Conservation (phyloP, 179 eudicot genomes). For the Vitellaria paradoxa region DNA sequence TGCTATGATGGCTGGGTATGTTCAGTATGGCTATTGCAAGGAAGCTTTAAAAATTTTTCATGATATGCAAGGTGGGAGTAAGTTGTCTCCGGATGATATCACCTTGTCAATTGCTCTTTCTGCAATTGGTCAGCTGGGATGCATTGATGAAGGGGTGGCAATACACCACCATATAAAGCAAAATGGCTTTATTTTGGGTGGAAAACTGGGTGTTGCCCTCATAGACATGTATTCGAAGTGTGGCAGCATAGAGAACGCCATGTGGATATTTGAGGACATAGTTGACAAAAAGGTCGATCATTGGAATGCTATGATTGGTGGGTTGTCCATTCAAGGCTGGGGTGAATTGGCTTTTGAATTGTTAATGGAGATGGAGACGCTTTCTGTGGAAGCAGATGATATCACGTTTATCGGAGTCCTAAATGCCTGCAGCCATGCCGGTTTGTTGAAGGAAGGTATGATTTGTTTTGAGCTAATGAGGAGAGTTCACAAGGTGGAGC, state of each 20-base stretch:
- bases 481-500: conserved; percentile 33
- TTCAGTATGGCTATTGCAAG: conserved; percentile 39
- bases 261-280: conserved; percentile 41
- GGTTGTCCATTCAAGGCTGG: conserved; percentile 63
- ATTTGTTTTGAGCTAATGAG: conserved; percentile 48
- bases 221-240: conserved; percentile 87
- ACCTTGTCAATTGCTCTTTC: conserved; percentile 58
- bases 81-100: conserved; percentile 49
- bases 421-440: conserved; percentile 72
- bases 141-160: conserved; percentile 47
- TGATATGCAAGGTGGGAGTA: conserved; percentile 26
- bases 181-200: conserved; percentile 30
- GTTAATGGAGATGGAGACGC: conserved; percentile 56
- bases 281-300: conserved; percentile 49
- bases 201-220: conserved; percentile 72
- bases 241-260: conserved; percentile 58
- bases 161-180: conserved; percentile 46
- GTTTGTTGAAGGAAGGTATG: conserved; percentile 56
- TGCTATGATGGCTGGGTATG: conserved; percentile 75
- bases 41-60: conserved; percentile 64
- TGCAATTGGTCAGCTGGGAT: conserved; percentile 58
- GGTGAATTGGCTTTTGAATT: conserved; percentile 60
- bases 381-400: conserved; percentile 51
- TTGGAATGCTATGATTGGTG: conserved; percentile 83
- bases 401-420: conserved; percentile 65